Evolutionary conservation across 2,329 filamentous ascomycete genomes (phyloP).

Genomic region (Boeremia exigua): DNA sequence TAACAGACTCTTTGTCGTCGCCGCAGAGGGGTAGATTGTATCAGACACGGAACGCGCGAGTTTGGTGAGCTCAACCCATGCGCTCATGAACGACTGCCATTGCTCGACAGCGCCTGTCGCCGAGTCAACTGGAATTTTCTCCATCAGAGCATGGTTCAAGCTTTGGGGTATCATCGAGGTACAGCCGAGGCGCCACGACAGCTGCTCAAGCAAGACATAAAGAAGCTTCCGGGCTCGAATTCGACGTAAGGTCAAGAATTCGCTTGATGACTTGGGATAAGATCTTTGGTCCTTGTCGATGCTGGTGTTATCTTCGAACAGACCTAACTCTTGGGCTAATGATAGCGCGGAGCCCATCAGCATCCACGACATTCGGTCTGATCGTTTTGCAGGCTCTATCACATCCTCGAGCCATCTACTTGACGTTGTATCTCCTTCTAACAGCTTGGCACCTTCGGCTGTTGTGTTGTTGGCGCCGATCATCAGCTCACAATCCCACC

Average conservation of each 20-base stretch:
- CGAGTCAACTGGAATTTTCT: conserved; percentile 49
- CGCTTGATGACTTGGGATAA: conserved; percentile 39
- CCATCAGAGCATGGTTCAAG: conserved; percentile 48
- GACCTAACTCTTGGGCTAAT: conserved; percentile 59
- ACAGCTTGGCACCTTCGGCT: conserved; percentile 40
- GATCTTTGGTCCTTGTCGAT: conserved; percentile 46
- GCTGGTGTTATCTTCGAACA: conserved; percentile 54
- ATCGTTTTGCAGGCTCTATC: conserved; percentile 60
- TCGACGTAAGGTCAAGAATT: conserved; percentile 40
- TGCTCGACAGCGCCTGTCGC: conserved; percentile 49
- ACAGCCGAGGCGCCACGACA: conserved; percentile 59
- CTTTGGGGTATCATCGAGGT: conserved; percentile 60
- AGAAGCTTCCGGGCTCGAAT: conserved; percentile 45
- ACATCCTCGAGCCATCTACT: conserved; percentile 61
- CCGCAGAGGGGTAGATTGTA: conserved; percentile 57
- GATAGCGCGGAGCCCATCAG: conserved; percentile 61
- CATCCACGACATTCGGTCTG: conserved; percentile 67
- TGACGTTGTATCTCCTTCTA: conserved; percentile 45
- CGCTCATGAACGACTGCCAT: conserved; percentile 60
- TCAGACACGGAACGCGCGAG: conserved; percentile 60
- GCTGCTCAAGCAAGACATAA: conserved; percentile 58
- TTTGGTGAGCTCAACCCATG: conserved; percentile 54
- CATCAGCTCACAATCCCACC: conserved; percentile 62
- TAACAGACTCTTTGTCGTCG: conserved; percentile 50
- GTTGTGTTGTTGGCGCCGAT: conserved; percentile 51